phyloP scores from a whole-genome alignment of 2,329 filamentous ascomycete species.

The Penicillium concentricum region DNA sequence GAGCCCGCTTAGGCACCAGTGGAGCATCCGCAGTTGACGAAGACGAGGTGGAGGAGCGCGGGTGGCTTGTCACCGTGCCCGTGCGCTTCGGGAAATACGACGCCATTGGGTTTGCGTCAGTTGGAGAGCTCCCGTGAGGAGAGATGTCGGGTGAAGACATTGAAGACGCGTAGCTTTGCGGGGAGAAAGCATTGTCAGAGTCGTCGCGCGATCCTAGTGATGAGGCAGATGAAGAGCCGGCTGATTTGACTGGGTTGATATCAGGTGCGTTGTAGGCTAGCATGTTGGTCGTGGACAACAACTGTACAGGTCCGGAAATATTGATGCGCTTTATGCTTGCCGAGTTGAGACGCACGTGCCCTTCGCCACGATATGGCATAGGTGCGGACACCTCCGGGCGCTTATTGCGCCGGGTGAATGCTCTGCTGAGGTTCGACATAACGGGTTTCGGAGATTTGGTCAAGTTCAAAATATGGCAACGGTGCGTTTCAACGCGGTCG shows the following conservation, averaged over 20 bases:
- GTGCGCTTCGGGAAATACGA: slow-evolving; percentile 69
- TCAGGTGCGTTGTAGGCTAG: slow-evolving; percentile 93
- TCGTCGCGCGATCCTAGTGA: slow-evolving; percentile 40
- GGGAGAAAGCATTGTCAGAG: slow-evolving; percentile 61
- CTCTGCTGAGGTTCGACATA: slow-evolving; percentile 45
- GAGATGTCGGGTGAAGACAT: slow-evolving; percentile 49
- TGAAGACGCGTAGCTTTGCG: slow-evolving; percentile 53
- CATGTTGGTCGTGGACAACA: slow-evolving; percentile 94
- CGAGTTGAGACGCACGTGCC: slow-evolving; percentile 45
- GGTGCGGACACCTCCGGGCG: slow-evolving; percentile 46
- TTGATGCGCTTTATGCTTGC: slow-evolving; percentile 48
- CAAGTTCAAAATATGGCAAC: not conserved
- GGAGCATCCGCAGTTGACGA: slow-evolving; percentile 57
- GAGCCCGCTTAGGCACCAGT: slow-evolving; percentile 71
- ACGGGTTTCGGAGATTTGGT: slow-evolving; percentile 10
- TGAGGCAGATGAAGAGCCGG: slow-evolving; percentile 51
- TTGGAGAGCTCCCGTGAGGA: slow-evolving; percentile 40
- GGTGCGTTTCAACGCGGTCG: slow-evolving; percentile 2
- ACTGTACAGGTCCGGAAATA: slow-evolving; percentile 82
- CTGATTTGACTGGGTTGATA: slow-evolving; percentile 50
- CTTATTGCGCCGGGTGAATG: slow-evolving; percentile 50
- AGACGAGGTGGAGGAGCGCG: slow-evolving; percentile 47
- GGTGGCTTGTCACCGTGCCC: slow-evolving; percentile 61
- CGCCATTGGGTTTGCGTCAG: slow-evolving; percentile 56
- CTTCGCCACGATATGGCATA: slow-evolving; percentile 44